phyloP scores from a whole-genome alignment of 148 eudicot genomes.

The Rheum nobile region DNA sequence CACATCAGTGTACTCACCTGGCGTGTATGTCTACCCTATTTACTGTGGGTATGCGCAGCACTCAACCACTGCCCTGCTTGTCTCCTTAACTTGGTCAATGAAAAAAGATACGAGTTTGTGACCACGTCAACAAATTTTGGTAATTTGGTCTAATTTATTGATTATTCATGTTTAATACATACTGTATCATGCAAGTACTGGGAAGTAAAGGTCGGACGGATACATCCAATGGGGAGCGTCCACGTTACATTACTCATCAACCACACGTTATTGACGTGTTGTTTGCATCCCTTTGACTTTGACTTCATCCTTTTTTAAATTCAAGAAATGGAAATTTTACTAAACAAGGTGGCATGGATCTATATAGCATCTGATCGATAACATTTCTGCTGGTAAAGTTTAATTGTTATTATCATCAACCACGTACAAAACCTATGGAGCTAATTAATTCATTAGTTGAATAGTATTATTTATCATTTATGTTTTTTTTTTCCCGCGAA shows the following conservation, averaged over 20 bases:
- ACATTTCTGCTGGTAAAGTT: no score
- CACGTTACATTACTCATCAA: background rate
- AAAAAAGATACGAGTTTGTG: background rate
- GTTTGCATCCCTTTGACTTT: background rate
- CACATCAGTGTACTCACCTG: background rate
- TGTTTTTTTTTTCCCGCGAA: background rate
- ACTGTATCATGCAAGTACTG: no score
- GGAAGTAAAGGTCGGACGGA: background rate
- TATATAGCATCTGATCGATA: no score
- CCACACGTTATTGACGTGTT: background rate
- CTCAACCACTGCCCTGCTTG: slow-evolving; percentile 7
- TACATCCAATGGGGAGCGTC: background rate
- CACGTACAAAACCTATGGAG: background rate
- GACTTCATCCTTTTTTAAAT: background rate
- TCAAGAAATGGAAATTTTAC: background rate
- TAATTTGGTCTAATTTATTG: background rate
- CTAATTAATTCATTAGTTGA: background rate
- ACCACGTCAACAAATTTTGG: background rate
- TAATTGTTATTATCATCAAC: no score
- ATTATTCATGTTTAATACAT: background rate
- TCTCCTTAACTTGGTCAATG: background rate
- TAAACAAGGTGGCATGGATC: no score
- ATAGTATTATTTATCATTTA: no score
- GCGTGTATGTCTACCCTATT: background rate
- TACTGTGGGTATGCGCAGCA: slow-evolving; percentile 2